A percentile compares a stretch with the other conserved stretches of the same genome.
Evolutionary conservation across 1,139 yeast species (phyloP).

Genomic region (Saccharomyces hybrid): DNA sequence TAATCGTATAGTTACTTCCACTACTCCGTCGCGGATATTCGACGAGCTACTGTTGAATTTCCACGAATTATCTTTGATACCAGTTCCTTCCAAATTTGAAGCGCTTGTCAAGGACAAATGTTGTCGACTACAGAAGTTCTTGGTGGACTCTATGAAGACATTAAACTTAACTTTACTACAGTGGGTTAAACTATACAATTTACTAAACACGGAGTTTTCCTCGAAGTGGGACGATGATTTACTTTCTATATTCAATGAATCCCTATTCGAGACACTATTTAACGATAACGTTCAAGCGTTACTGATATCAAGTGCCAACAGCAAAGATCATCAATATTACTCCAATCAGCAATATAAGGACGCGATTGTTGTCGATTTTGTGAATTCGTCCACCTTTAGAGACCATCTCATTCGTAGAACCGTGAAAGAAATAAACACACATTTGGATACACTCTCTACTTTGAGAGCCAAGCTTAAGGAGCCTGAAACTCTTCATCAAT

Average conservation of each 20-base stretch:
- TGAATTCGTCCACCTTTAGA: conserved; percentile 7
- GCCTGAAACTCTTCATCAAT: neutral
- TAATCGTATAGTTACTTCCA: neutral
- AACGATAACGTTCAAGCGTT: conserved; percentile 10
- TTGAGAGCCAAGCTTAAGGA: neutral
- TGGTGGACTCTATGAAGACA: conserved; percentile 2
- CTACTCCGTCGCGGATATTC: neutral
- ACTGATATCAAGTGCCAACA: conserved; percentile 1
- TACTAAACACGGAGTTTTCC: conserved; percentile 2
- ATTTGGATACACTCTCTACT: neutral
- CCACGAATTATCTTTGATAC: neutral
- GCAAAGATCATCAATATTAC: neutral
- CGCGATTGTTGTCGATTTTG: conserved; percentile 6
- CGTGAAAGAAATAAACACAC: neutral
- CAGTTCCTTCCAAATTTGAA: neutral
- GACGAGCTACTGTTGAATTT: conserved; percentile 4
- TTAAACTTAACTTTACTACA: conserved; percentile 8
- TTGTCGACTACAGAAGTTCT: conserved; percentile 1
- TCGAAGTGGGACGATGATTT: conserved; percentile 7
- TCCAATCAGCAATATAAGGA: neutral
- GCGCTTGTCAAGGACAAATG: conserved; percentile 1
- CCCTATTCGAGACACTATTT: conserved; percentile 9
- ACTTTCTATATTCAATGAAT: conserved; percentile 4
- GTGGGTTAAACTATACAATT: conserved; percentile 10
- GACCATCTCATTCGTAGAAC: conserved; percentile 5